Percentiles rank a stretch among this genome's conserved stretches.
Conservation (phyloP, 495 filamentous ascomycete species). For the Ascobolus immersus region DNA sequence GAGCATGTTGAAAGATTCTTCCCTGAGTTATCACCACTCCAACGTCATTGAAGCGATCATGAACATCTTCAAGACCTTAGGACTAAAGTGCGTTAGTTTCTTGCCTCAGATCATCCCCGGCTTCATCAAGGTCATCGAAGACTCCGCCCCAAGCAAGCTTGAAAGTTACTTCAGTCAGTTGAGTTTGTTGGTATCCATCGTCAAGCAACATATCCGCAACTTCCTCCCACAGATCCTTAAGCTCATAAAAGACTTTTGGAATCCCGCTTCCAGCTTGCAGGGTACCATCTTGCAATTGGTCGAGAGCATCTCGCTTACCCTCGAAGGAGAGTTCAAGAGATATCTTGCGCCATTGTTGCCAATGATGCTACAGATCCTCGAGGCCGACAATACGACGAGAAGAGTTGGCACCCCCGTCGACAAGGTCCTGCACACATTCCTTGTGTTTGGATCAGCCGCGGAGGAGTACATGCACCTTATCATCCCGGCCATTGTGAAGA, state of each 20-base stretch:
- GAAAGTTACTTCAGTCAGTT: slow-evolving; percentile 96
- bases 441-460: slow-evolving; percentile 84
- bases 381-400: slow-evolving; percentile 48
- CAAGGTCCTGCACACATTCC: slow-evolving; percentile 75
- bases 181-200: slow-evolving; percentile 74
- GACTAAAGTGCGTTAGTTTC: slow-evolving; percentile 83
- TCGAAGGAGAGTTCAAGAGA: slow-evolving; percentile 92
- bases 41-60: slow-evolving; percentile 96
- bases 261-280: slow-evolving; percentile 45
- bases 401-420: slow-evolving; percentile 41
- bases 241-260: slow-evolving; percentile 69
- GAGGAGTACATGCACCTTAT: slow-evolving; percentile 99
- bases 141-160: slow-evolving; percentile 41
- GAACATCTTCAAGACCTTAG: slow-evolving; percentile 89
- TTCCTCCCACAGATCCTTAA: slow-evolving; percentile 62
- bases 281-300: slow-evolving; percentile 73
- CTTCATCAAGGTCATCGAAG: slow-evolving; percentile 64
- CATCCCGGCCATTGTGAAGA: slow-evolving; percentile 75
- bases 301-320: slow-evolving; percentile 70
- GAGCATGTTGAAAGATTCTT: slow-evolving; percentile 69
- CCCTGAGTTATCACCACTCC: slow-evolving; percentile 67
- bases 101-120: slow-evolving; percentile 79
- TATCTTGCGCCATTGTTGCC: slow-evolving; percentile 74
- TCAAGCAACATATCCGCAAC: slow-evolving; percentile 81
- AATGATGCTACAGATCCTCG: slow-evolving; percentile 77